These are phyloP conservation scores for Termitomyces sp. DNA, from an alignment of 768 basidiomycete species.

Conservation along the genomic window DNA sequence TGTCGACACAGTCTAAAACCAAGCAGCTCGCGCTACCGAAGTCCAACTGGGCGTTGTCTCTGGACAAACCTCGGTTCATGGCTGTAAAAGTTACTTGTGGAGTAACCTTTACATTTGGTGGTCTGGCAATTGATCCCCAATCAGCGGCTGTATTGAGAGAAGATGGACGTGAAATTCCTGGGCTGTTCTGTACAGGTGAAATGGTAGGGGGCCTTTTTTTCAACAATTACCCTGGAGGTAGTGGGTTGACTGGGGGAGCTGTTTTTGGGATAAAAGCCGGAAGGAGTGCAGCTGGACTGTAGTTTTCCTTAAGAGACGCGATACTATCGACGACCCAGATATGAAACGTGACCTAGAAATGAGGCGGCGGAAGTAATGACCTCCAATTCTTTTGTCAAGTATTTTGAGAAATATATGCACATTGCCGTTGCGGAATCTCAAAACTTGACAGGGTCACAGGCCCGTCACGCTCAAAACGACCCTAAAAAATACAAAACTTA, in stretches of 20 bases:
- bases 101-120: constrained; percentile 71
- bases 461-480: no score
- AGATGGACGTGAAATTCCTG: constrained; percentile 36
- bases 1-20: constrained; percentile 42
- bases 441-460: no score
- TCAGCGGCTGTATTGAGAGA: constrained; percentile 47
- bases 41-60: constrained; percentile 61
- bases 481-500: no score
- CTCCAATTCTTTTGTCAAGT: no score
- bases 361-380: no score
- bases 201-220: constrained; percentile 64
- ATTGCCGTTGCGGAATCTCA: no score
- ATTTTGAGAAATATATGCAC: no score
- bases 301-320: no score
- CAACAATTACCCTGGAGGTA: constrained; percentile 65
- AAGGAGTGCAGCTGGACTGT: constrained; percentile 28
- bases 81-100: constrained; percentile 67
- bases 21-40: constrained; percentile 40
- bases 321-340: no score
- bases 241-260: constrained; percentile 58
- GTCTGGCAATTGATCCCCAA: constrained; percentile 50
- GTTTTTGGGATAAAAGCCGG: constrained; percentile 62
- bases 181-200: constrained; percentile 63
- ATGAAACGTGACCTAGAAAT: no score
- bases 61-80: constrained; percentile 49